Evolutionary conservation across 2,329 filamentous ascomycete genomes (phyloP).

Genomic region (Phaeoacremonium minimum): DNA sequence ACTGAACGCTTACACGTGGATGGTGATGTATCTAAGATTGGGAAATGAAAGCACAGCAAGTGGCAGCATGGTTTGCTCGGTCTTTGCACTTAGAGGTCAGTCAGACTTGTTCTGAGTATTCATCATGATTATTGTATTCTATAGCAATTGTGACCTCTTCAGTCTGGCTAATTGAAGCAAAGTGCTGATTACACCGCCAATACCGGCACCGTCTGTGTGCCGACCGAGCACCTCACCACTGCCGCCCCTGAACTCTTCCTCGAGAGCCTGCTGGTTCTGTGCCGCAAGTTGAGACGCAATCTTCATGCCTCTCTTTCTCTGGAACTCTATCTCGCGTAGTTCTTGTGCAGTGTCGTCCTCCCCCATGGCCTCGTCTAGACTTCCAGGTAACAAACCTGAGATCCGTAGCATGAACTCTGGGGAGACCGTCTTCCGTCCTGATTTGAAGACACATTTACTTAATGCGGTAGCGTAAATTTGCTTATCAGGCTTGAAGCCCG

Average conservation of each 20-base stretch:
- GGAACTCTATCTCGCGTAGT: slow-evolving; percentile 23
- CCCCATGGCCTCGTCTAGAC: background rate
- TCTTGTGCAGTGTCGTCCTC: slow-evolving; percentile 6
- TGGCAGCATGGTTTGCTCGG: too few relatives aligned
- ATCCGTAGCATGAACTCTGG: slow-evolving; percentile 58
- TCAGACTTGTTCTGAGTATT: too few relatives aligned
- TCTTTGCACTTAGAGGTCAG: too few relatives aligned
- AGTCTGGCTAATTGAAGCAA: slow-evolving; percentile 24
- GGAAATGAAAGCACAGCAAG: too few relatives aligned
- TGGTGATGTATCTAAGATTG: too few relatives aligned
- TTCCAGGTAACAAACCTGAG: slow-evolving; percentile 54
- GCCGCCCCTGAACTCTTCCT: slow-evolving; percentile 20
- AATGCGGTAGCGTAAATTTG: slow-evolving; percentile 45
- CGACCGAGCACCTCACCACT: slow-evolving; percentile 26
- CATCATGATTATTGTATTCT: too few relatives aligned
- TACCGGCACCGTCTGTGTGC: slow-evolving; percentile 28
- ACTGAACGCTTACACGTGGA: too few relatives aligned
- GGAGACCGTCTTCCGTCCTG: slow-evolving; percentile 59
- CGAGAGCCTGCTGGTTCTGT: slow-evolving; percentile 21
- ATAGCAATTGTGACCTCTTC: slow-evolving; percentile 21
- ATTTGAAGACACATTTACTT: slow-evolving; percentile 57
- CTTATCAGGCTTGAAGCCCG: slow-evolving; percentile 10
- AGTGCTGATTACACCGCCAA: slow-evolving; percentile 26
- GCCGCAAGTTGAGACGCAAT: slow-evolving; percentile 21
- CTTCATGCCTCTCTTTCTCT: slow-evolving; percentile 25